Percentiles rank a stretch among this genome's conserved stretches.
phyloP scores from a whole-genome alignment of 2,329 filamentous ascomycete genomes.

The Cadophora luteo-olivacea region DNA sequence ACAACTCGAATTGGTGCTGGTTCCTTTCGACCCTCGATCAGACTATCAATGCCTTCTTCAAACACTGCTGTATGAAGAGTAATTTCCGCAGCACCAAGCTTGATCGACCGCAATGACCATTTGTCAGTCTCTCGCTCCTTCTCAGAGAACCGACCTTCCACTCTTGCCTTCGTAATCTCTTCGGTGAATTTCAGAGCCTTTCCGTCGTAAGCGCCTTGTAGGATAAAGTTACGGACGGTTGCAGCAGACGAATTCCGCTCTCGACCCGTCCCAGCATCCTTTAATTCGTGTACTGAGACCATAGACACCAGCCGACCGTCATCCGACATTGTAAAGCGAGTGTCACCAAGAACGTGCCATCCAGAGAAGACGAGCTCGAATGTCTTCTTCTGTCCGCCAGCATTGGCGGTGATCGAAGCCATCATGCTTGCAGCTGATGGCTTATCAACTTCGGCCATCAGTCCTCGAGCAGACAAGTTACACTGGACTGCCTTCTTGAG shows the following conservation, averaged over 20 bases:
- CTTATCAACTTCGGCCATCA: conserved; percentile 86
- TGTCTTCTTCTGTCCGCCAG: conserved; percentile 60
- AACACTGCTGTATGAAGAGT: conserved; percentile 72
- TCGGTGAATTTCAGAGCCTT: conserved; percentile 80
- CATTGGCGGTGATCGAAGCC: conserved; percentile 68
- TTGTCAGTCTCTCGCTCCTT: conserved; percentile 79
- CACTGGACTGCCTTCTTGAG: conserved; percentile 72
- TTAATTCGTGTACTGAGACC: conserved; percentile 67
- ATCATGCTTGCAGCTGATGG: conserved; percentile 70
- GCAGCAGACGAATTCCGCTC: conserved; percentile 56
- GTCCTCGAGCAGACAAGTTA: conserved; percentile 73
- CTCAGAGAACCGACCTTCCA: conserved; percentile 86
- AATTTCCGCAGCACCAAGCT: conserved; percentile 65
- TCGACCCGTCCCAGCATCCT: conserved; percentile 57
- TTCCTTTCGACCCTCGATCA: conserved; percentile 68
- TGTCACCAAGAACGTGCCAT: conserved; percentile 71
- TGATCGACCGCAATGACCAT: conserved; percentile 80
- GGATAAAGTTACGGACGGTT: conserved; percentile 71
- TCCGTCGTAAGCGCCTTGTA: conserved; percentile 79
- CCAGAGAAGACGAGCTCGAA: conserved; percentile 80
- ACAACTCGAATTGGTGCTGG: conserved; percentile 75
- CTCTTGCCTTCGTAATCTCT: conserved; percentile 83
- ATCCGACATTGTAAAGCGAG: conserved; percentile 75
- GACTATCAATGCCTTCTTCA: conserved; percentile 69
- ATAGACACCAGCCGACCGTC: conserved; percentile 72